Percentiles rank a stretch among this genome's conserved stretches.
Evolutionary conservation across 306 rosid genomes (phyloP).

Genomic region (Vicia sativa): DNA sequence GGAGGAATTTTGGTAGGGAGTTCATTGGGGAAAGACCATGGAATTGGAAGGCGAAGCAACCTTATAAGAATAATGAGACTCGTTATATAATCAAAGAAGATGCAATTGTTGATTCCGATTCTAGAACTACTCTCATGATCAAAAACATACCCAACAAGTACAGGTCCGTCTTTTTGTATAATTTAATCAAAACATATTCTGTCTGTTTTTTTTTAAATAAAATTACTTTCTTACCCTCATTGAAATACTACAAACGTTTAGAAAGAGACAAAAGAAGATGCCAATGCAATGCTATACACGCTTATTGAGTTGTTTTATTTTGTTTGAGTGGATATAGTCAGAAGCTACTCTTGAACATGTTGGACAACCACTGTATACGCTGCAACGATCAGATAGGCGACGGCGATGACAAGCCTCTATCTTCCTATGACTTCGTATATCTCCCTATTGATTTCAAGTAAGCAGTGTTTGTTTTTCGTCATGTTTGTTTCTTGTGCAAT

Average conservation of each 20-base stretch:
- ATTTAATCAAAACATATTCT: neutral
- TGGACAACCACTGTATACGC: conserved; percentile 94
- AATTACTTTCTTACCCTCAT: neutral
- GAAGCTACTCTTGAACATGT: conserved; percentile 83
- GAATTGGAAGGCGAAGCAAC: conserved; percentile 64
- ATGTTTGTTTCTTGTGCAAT: neutral
- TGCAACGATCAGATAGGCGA: conserved; percentile 76
- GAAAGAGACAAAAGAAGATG: neutral
- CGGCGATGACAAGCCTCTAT: conserved; percentile 58
- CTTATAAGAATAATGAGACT: conserved; percentile 55
- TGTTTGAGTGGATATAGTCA: conserved; percentile 52
- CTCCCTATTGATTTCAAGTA: conserved; percentile 98
- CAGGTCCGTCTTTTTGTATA: conserved; percentile 55
- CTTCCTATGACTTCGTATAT: conserved; percentile 84
- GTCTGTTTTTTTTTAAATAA: too few species aligned
- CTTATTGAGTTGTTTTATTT: neutral
- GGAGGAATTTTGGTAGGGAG: conserved; percentile 26
- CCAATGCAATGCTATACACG: too few species aligned
- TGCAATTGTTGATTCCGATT: conserved; percentile 56
- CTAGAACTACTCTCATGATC: conserved; percentile 90
- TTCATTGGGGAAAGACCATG: conserved; percentile 36
- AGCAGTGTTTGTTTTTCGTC: neutral
- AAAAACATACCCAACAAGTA: conserved; percentile 97
- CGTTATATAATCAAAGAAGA: conserved; percentile 70
- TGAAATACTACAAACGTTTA: neutral